Evolutionary conservation across 805 yeast species (phyloP).

Genomic region (Blastobotrys parvus): DNA sequence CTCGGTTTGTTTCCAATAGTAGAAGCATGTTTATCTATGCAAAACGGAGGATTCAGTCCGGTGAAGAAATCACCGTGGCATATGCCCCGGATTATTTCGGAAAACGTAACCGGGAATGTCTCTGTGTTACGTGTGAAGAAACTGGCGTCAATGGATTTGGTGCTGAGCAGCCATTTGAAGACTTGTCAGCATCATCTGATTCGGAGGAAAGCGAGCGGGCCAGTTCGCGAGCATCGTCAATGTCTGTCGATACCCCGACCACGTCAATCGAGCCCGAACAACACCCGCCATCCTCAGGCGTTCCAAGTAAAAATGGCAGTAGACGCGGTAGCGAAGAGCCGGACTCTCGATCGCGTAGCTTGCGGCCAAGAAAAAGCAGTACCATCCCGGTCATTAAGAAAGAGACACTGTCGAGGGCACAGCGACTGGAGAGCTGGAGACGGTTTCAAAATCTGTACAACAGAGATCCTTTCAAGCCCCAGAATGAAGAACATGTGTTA

Average conservation of each 20-base stretch:
- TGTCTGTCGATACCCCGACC: neutral
- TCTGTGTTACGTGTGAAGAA: constrained; percentile 38
- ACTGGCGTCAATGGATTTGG: constrained; percentile 21
- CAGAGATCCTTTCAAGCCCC: constrained; percentile 1
- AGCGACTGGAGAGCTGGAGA: neutral
- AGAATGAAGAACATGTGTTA: constrained; percentile 3
- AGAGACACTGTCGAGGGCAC: neutral
- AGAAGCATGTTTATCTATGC: constrained; percentile 30
- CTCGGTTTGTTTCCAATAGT: constrained; percentile 28
- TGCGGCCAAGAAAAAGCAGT: neutral
- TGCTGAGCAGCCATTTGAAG: neutral
- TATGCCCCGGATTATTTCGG: constrained; percentile 40
- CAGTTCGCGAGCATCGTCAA: neutral
- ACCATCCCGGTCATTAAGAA: neutral
- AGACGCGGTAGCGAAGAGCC: neutral
- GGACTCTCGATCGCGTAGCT: neutral
- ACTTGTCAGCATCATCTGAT: neutral
- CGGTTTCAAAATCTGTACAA: constrained; percentile 1
- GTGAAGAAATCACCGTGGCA: constrained; percentile 41
- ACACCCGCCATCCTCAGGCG: neutral
- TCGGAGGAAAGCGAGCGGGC: neutral
- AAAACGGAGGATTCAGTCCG: constrained; percentile 28
- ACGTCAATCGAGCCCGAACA: neutral
- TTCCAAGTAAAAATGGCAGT: too few relatives aligned
- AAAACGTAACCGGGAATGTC: constrained; percentile 33